Conservation (phyloP, 768 basidiomycete species). For the Epithele typhae region DNA sequence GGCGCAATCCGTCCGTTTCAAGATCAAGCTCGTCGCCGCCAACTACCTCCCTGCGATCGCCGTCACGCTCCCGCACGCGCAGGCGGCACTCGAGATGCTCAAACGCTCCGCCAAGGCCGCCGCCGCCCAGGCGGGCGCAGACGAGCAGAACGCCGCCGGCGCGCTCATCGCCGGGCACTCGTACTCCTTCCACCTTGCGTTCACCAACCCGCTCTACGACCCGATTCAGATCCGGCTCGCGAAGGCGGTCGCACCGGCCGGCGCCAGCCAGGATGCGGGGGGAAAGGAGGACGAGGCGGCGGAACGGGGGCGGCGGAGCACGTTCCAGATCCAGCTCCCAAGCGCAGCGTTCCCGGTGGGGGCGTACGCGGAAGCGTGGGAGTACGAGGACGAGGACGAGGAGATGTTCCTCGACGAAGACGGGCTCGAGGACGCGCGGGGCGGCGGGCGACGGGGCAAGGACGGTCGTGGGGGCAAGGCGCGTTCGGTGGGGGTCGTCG, state of each 20-base stretch:
- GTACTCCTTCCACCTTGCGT: constrained; percentile 84
- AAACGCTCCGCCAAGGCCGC: constrained; percentile 31
- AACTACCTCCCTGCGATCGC: constrained; percentile 90
- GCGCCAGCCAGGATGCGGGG: constrained; percentile 21
- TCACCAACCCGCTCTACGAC: constrained; percentile 95
- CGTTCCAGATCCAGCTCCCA: constrained; percentile 80
- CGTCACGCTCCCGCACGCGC: constrained; percentile 59
- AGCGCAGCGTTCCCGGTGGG: constrained; percentile 75
- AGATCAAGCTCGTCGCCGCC: constrained; percentile 95
- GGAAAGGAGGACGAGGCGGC: constrained; percentile 30
- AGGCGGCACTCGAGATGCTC: constrained; percentile 32
- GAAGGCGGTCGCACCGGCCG: constrained; percentile 54
- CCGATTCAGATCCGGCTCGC: constrained; percentile 89
- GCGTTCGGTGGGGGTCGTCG: constrained; percentile 76
- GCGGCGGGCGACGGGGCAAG: constrained; percentile 37
- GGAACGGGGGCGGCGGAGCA: constrained; percentile 62
- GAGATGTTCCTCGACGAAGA: constrained; percentile 61
- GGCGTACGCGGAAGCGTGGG: constrained; percentile 96
- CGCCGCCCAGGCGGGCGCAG: constrained; percentile 13
- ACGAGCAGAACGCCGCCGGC: constrained; percentile 24
- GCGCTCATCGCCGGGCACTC: constrained; percentile 69
- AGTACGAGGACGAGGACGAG: constrained; percentile 89
- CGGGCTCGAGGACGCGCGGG: constrained; percentile 30
- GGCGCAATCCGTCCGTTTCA: constrained; percentile 88
- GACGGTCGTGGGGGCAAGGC: constrained; percentile 40